Evolutionary conservation across 2,329 filamentous ascomycete species (phyloP).

Genomic region (Helicocarpus griseus): DNA sequence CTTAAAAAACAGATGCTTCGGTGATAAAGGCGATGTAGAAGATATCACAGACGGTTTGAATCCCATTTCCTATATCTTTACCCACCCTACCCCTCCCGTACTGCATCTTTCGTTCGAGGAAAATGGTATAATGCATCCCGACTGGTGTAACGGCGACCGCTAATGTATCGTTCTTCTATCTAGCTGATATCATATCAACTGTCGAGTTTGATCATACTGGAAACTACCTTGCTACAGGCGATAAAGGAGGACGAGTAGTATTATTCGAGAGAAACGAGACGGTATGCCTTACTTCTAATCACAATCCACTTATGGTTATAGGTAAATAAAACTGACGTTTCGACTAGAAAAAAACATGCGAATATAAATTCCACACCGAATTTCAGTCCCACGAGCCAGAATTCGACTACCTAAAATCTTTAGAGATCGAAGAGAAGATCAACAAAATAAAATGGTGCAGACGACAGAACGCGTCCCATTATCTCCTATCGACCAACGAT

Average conservation of each 20-base stretch:
- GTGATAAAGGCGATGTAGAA: constrained; percentile 98
- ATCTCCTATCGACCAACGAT: constrained; percentile 95
- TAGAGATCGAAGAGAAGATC: constrained; percentile 99
- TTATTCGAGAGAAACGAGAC: constrained; percentile 73
- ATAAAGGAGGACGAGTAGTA: constrained; percentile 44
- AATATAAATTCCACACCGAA: constrained; percentile 99
- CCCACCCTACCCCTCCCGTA: neutral
- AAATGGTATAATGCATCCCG: no score
- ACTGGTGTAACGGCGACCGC: constrained; percentile 4
- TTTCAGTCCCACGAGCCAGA: constrained; percentile 99
- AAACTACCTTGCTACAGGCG: constrained; percentile 44
- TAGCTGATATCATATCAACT: constrained; percentile 44
- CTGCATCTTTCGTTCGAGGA: no score
- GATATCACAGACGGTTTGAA: constrained; percentile 86
- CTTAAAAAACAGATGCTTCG: constrained; percentile 68
- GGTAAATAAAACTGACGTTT: constrained; percentile 23
- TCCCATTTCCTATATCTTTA: neutral
- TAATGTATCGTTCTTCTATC: constrained; percentile 5
- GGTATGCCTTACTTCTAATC: constrained; percentile 45
- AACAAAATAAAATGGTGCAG: constrained; percentile 99
- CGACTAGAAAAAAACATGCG: constrained; percentile 93
- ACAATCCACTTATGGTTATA: neutral
- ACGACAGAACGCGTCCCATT: constrained; percentile 96
- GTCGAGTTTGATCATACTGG: constrained; percentile 45
- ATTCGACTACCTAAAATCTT: constrained; percentile 97